Evolutionary conservation across 2,329 filamentous ascomycete species (phyloP), one percentile per base, ranked within the genome.

Genomic region (Beauveria sp.): DNA sequence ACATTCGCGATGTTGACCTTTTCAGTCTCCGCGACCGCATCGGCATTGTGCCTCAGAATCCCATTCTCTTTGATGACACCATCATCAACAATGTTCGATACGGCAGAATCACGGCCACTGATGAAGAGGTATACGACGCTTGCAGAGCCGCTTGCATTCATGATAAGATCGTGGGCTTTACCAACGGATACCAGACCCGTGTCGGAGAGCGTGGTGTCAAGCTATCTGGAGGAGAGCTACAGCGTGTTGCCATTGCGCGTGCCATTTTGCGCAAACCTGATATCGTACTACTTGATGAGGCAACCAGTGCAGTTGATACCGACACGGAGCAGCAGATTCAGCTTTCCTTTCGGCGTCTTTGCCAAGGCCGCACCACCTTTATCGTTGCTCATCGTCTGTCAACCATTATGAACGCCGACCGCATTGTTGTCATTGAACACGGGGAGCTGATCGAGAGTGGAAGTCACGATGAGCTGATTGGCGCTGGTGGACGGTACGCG

Each of bases 231-330:
- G 86, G 86, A 26, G 86, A 89, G 69, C 73, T 87, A 6, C 86
- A 89, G 67, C 81, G 86, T 52, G 80, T 88, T 30, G 86, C 86
- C 5, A 88, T 88, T 69, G 86, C 86, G 8, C 83, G 89, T 28
- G 88, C 89, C 1, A 81, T 93, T 53, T 76, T 93, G 65, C 90
- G 90, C 72, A 81, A 83, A 62, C 89, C 90, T 0, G 86, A 90
- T 61, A 86, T 93, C 63, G 84, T 93, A 10, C 80, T 93, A 45
- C 80, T 93, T 1, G 90, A 93, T 65, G 90, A 93, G 72, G 87
- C 90, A 1, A 92, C 91, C 4, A 91, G 88, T 43, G 86, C 89
- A 7, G 86, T 93, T 62, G 86, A 91, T 63, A 87, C 86, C 0
- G 83, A 86, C 40, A 88, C 85, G 1, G 86, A 89, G 70, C 82